Percentiles rank a stretch among this genome's conserved stretches.
These are phyloP conservation scores for Hypomontagnella submonticulosa DNA, from an alignment of 495 filamentous ascomycete species.

Conservation along the genomic window DNA sequence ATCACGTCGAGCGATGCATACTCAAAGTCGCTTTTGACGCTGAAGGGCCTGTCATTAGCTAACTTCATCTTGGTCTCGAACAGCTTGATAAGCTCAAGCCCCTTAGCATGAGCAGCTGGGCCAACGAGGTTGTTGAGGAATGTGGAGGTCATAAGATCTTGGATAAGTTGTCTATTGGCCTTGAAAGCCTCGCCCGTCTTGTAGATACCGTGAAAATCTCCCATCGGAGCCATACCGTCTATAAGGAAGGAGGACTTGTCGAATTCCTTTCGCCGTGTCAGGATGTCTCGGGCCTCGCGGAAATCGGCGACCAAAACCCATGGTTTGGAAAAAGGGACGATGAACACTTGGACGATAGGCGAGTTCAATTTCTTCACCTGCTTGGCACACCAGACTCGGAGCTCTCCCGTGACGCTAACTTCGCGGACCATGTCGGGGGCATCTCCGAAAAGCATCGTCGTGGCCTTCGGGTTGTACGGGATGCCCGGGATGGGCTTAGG, in stretches of 20 bases:
- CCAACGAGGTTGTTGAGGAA: not conserved
- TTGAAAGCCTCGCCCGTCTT: slow-evolving; percentile 8
- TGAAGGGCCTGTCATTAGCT: not conserved
- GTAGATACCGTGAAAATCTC: not conserved
- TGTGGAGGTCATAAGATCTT: slow-evolving; percentile 5
- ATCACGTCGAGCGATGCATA: slow-evolving; percentile 2
- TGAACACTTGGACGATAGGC: slow-evolving; percentile 53
- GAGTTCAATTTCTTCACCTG: slow-evolving; percentile 43
- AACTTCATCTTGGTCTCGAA: slow-evolving; percentile 2
- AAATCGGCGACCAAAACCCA: slow-evolving; percentile 50
- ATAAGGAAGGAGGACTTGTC: slow-evolving; percentile 26
- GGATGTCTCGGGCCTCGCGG: slow-evolving; percentile 50
- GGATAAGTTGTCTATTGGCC: slow-evolving; percentile 3
- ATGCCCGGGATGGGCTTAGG: slow-evolving; percentile 49
- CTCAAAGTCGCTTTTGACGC: slow-evolving; percentile 1
- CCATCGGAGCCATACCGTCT: slow-evolving; percentile 4
- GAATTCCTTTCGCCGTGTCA: slow-evolving; percentile 51
- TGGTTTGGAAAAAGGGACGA: slow-evolving; percentile 47
- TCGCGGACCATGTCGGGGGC: slow-evolving; percentile 37
- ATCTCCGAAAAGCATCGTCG: slow-evolving; percentile 47
- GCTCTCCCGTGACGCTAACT: slow-evolving; percentile 24
- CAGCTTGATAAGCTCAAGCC: not conserved
- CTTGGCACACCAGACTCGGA: slow-evolving; percentile 24
- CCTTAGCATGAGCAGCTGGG: slow-evolving; percentile 1
- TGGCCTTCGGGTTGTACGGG: slow-evolving; percentile 46